phyloP scores from a whole-genome alignment of 2,329 filamentous ascomycete genomes.

The Stagonosporopsis chrysanthemi region DNA sequence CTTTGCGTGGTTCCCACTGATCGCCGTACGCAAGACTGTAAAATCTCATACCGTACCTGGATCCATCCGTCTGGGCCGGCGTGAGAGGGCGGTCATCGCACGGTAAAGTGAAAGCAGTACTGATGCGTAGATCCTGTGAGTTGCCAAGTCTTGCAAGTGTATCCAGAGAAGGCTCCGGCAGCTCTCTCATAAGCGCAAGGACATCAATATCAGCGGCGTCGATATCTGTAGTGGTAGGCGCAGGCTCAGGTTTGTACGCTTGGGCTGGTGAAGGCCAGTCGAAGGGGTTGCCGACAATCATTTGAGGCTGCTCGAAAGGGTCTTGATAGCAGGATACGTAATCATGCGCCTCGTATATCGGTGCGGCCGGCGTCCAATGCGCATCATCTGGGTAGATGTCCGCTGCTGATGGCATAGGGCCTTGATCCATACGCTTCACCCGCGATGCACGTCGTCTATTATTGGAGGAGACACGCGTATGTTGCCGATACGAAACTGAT shows the following conservation, averaged over 20 bases:
- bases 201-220: conserved; percentile 23
- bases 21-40: conserved; percentile 24
- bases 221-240: conserved; percentile 22
- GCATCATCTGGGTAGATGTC: conserved; percentile 46
- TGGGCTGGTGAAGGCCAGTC: conserved; percentile 32
- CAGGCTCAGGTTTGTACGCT: conserved; percentile 13
- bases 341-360: not conserved
- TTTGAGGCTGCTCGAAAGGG: not conserved
- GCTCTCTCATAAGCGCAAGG: conserved; percentile 13
- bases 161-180: conserved; percentile 17
- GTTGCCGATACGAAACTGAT: not conserved
- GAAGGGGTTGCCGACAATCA: conserved; percentile 4
- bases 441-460: conserved; percentile 18
- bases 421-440: conserved; percentile 38
- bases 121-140: not conserved
- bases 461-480: conserved; percentile 10
- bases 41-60: conserved; percentile 28
- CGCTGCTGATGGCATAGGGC: conserved; percentile 38
- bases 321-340: not conserved
- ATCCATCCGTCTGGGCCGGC: conserved; percentile 25
- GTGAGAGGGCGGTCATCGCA: conserved; percentile 27
- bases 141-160: conserved; percentile 13
- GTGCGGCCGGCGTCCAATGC: conserved; percentile 8
- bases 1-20: conserved; percentile 22
- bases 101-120: conserved; percentile 2